These are phyloP conservation scores for Fusarium lateritium DNA, from an alignment of 2,329 filamentous ascomycete genomes.

Conservation along the genomic window DNA sequence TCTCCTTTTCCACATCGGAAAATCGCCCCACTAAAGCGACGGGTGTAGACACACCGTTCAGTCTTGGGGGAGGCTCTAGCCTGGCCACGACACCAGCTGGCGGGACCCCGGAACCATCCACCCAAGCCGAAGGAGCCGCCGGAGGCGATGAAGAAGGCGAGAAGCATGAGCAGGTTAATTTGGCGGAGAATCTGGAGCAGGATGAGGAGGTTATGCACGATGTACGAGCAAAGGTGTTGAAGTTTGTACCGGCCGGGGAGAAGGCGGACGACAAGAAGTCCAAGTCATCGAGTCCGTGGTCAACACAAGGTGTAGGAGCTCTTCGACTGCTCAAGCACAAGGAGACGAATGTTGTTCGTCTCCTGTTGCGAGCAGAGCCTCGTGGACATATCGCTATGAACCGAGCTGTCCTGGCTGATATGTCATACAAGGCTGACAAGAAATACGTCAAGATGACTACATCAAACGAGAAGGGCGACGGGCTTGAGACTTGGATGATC, in stretches of 20 bases:
- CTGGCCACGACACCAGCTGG: conserved; percentile 72
- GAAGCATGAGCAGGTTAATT: conserved; percentile 77
- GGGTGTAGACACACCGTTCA: conserved; percentile 68
- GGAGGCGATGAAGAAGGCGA: conserved; percentile 65
- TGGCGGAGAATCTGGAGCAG: conserved; percentile 78
- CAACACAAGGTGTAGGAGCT: conserved; percentile 78
- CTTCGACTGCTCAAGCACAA: conserved; percentile 83
- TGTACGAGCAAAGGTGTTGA: conserved; percentile 78
- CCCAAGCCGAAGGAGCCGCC: conserved; percentile 61
- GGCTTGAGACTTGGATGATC: conserved; percentile 78
- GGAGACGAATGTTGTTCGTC: conserved; percentile 74
- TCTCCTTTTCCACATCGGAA: conserved; percentile 59
- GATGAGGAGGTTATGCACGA: conserved; percentile 80
- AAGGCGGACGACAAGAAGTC: conserved; percentile 62
- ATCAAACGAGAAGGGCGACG: conserved; percentile 70
- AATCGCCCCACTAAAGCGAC: conserved; percentile 63
- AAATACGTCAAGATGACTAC: conserved; percentile 74
- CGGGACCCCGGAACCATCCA: conserved; percentile 71
- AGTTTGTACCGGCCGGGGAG: conserved; percentile 67
- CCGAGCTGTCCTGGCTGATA: conserved; percentile 71
- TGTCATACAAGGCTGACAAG: conserved; percentile 72
- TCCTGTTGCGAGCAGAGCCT: conserved; percentile 82
- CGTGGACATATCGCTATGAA: conserved; percentile 83
- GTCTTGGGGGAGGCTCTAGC: conserved; percentile 72
- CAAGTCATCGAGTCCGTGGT: conserved; percentile 73